A percentile compares a stretch with the other conserved stretches of the same genome.
Evolutionary conservation across 192 early-diverging fungal genomes (phyloP).

Genomic region (Coemansia sp.): DNA sequence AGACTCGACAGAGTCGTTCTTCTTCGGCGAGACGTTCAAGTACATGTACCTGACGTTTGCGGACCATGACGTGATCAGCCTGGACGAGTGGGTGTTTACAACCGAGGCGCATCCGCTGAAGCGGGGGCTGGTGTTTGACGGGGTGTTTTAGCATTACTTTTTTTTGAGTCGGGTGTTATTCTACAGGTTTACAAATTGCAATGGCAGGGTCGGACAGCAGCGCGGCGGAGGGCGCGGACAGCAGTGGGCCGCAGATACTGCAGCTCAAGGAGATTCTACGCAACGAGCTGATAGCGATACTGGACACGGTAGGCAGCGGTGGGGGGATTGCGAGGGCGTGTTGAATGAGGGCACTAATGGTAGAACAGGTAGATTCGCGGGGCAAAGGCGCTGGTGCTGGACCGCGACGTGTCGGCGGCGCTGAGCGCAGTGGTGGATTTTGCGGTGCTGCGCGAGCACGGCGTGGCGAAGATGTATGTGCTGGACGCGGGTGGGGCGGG

Average conservation of each 20-base stretch:
- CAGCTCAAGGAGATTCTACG: constrained; percentile 42
- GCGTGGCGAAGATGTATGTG: constrained; percentile 91
- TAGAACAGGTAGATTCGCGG: constrained; percentile 72
- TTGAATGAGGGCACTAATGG: background rate
- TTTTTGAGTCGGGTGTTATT: background rate
- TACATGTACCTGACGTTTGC: constrained; percentile 87
- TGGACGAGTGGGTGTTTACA: constrained; percentile 88
- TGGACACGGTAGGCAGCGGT: constrained; percentile 32
- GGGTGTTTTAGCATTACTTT: constrained; percentile 18
- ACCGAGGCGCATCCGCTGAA: constrained; percentile 90
- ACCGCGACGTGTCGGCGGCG: constrained; percentile 75
- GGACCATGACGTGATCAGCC: constrained; percentile 59
- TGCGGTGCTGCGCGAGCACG: constrained; percentile 88
- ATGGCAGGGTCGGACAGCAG: background rate
- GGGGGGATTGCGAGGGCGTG: background rate
- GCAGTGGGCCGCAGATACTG: constrained; percentile 16
- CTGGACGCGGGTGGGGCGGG: constrained; percentile 64
- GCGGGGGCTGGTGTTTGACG: constrained; percentile 29
- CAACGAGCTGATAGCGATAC: constrained; percentile 45
- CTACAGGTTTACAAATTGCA: background rate
- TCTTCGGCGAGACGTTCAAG: constrained; percentile 89
- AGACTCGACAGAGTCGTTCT: constrained; percentile 64
- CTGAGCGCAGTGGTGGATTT: constrained; percentile 87
- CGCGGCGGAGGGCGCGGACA: background rate
- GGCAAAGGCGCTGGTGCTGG: constrained; percentile 85